These are phyloP conservation scores for Ophiocordyceps australis DNA, from an alignment of 2,329 filamentous ascomycete species.

Conservation along the genomic window DNA sequence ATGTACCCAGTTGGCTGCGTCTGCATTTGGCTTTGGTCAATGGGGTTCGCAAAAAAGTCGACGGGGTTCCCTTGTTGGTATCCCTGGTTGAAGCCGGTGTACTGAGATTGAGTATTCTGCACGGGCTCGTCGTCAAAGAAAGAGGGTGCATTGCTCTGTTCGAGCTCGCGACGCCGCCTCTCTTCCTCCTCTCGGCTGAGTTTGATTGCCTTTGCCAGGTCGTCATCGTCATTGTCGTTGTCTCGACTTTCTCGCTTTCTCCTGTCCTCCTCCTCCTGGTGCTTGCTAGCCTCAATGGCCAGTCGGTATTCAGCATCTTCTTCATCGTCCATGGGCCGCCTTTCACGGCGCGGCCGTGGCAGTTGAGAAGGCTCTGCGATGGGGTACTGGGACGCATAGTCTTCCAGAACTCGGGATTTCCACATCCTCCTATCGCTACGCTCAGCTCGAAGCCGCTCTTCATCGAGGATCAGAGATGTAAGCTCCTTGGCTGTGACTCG, in stretches of 20 bases:
- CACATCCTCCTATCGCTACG: conserved; percentile 82
- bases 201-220: conserved; percentile 86
- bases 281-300: conserved; percentile 87
- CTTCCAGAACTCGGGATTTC: conserved; percentile 88
- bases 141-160: conserved; percentile 66
- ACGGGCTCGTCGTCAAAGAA: conserved; percentile 71
- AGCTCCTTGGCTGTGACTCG: conserved; percentile 92
- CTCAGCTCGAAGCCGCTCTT: conserved; percentile 80
- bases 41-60: conserved; percentile 92
- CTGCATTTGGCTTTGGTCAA: conserved; percentile 57
- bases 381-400: conserved; percentile 40
- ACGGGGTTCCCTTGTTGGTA: conserved; percentile 95
- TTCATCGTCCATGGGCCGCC: conserved; percentile 44
- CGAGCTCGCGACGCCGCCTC: conserved; percentile 66
- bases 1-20: conserved; percentile 64
- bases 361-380: conserved; percentile 19
- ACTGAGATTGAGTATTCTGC: conserved; percentile 47
- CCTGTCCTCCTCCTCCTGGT: conserved; percentile 81
- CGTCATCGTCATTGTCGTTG: conserved; percentile 54
- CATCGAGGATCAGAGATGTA: conserved; percentile 78
- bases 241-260: conserved; percentile 50
- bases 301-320: conserved; percentile 82
- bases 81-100: conserved; percentile 85
- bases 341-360: conserved; percentile 25
- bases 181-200: conserved; percentile 93